These are phyloP conservation scores for Ophiostoma himal-ulmi DNA, from an alignment of 2,329 filamentous ascomycete species.

Conservation along the genomic window DNA sequence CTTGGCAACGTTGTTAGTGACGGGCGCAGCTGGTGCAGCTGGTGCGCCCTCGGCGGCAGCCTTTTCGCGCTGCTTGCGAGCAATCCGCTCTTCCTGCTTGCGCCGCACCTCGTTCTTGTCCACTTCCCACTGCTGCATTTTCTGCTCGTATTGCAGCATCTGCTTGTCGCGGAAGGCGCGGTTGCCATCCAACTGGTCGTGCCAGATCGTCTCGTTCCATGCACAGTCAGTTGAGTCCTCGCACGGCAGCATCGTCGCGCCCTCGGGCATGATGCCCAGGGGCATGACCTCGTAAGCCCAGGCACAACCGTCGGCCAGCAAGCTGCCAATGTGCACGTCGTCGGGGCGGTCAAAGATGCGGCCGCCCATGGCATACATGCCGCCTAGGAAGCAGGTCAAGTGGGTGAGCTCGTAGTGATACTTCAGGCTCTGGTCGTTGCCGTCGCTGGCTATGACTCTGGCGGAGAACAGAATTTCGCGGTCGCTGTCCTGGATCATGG, in stretches of 20 bases:
- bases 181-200: constrained; percentile 41
- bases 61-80: not conserved
- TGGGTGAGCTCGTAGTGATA: constrained; percentile 58
- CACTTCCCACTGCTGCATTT: constrained; percentile 40
- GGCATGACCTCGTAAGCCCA: constrained; percentile 60
- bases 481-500: constrained; percentile 57
- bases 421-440: constrained; percentile 34
- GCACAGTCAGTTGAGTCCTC: constrained; percentile 41
- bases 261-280: constrained; percentile 62
- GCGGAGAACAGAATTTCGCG: constrained; percentile 71
- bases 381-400: constrained; percentile 63
- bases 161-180: constrained; percentile 40
- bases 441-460: constrained; percentile 46
- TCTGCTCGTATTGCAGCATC: constrained; percentile 39
- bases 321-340: constrained; percentile 58
- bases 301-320: constrained; percentile 62
- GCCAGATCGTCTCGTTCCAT: constrained; percentile 44
- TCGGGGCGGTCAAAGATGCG: constrained; percentile 54
- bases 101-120: constrained; percentile 45
- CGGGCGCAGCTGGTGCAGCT: not conserved
- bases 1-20: not conserved
- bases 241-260: constrained; percentile 46
- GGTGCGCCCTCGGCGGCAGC: not conserved
- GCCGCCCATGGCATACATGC: constrained; percentile 62
- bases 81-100: constrained; percentile 26